Percentiles rank a stretch among this genome's conserved stretches.
phyloP scores from a whole-genome alignment of 2,329 filamentous ascomycete genomes.

The Pseudogymnoascus sp. region DNA sequence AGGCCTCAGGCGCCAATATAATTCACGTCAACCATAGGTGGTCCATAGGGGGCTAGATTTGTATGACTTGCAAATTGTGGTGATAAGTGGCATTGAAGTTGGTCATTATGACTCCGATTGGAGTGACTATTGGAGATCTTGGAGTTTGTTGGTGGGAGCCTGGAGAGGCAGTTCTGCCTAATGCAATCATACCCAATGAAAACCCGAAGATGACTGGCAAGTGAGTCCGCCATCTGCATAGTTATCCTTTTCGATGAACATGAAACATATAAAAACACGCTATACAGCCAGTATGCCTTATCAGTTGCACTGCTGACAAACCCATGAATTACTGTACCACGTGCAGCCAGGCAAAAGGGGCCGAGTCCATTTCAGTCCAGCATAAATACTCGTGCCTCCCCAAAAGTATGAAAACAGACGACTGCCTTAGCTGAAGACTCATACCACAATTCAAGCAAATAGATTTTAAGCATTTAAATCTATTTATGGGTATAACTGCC shows the following conservation, averaged over 20 bases:
- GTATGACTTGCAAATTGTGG: neutral
- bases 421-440: neutral
- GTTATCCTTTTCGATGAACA: neutral
- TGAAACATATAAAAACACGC: conserved; percentile 2
- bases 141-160: neutral
- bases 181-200: neutral
- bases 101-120: neutral
- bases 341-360: neutral
- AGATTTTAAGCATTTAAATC: neutral
- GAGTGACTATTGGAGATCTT: neutral
- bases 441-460: neutral
- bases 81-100: neutral
- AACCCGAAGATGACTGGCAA: neutral
- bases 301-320: neutral
- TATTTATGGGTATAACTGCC: neutral
- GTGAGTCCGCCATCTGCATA: neutral
- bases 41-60: neutral
- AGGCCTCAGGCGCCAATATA: neutral
- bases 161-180: neutral
- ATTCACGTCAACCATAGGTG: neutral
- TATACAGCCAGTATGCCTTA: neutral
- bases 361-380: neutral
- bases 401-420: neutral
- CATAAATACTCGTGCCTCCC: neutral
- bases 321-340: neutral